Evolutionary conservation across 441 rosid genomes (phyloP), one percentile per base, ranked within the genome.

Genomic region (Gossypium aridum): DNA sequence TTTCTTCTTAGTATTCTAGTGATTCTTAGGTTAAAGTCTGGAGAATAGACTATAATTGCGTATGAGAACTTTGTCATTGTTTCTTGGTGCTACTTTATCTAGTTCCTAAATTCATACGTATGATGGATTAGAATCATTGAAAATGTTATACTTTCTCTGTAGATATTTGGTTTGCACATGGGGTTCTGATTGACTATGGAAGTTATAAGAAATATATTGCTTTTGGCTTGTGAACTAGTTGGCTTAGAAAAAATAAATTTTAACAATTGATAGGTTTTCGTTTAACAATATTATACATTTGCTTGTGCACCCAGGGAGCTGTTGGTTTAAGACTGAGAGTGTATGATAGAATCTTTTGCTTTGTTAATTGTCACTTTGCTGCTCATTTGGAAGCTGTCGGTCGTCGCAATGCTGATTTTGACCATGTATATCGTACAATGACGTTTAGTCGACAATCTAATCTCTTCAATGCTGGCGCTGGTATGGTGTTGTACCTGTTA

Each of bases 291-390:
- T 51, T 16, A 26, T 51, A 76, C 22, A 34, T 61, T 49, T 23
- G 74, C 17, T 67, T 81, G 16, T 75, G 49, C 67, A 60, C 71
- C 2, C 79, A 90, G 95, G 95, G 95, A 57, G 95, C 89, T 74
- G 95, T 90, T 60, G 92, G 91, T 62, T 77, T 90, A 79, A 86
- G 90, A 71, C 72, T 90, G 37, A 88, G 92, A 83, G 81, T 90
- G 2, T 88, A 85, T 75, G 91, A 90, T 77, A 92, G 95, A 66
- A 65, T 86, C 45, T 75, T 90, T 81, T 90, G 95, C 87, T 90
- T 90, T 80, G 91, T 90, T 65, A 90, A 90, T 47, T 90, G 95
- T 77, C 95, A 90, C 75, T 88, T 90, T 62, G 95, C 95, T 76
- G 95, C 92, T 34, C 95, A 90, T 84, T 71, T 87, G 39, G 95